phyloP scores from a whole-genome alignment of 495 filamentous ascomycete genomes.

The Endocarpon pusillum region DNA sequence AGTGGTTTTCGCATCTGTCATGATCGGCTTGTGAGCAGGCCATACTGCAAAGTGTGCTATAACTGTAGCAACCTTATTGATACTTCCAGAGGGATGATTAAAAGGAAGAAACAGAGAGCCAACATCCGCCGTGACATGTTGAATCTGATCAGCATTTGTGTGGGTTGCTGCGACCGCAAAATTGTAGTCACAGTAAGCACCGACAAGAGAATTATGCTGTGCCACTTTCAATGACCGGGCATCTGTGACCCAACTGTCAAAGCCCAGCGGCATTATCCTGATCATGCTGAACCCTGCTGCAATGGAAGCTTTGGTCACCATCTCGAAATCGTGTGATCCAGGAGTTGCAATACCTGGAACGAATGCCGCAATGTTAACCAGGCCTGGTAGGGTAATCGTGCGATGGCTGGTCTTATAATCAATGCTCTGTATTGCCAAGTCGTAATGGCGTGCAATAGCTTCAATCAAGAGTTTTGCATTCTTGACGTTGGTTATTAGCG shows the following conservation, averaged over 20 bases:
- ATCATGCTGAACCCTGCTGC: constrained; percentile 73
- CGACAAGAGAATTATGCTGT: constrained; percentile 53
- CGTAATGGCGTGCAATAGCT: constrained; percentile 74
- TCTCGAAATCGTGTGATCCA: constrained; percentile 51
- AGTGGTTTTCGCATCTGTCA: constrained; percentile 72
- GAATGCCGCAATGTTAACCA: constrained; percentile 68
- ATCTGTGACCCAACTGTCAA: constrained; percentile 57
- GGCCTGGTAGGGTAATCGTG: constrained; percentile 54
- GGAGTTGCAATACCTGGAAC: constrained; percentile 52
- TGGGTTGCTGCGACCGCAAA: constrained; percentile 70
- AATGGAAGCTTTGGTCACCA: constrained; percentile 56
- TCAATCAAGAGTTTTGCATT: constrained; percentile 96
- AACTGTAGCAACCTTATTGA: constrained; percentile 71
- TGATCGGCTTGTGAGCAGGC: constrained; percentile 67
- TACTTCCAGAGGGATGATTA: constrained; percentile 72
- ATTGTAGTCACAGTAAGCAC: constrained; percentile 67
- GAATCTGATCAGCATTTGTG: constrained; percentile 58
- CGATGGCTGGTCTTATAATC: constrained; percentile 84
- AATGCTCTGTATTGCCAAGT: constrained; percentile 59
- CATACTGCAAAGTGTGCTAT: constrained; percentile 68
- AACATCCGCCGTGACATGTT: constrained; percentile 53
- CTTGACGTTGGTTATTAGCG: constrained; percentile 95
- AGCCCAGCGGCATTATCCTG: constrained; percentile 60
- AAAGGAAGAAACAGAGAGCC: constrained; percentile 79
- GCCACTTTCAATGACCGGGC: constrained; percentile 54